Conservation (phyloP, 2,329 filamentous ascomycete species). For the Clonostachys chloroleuca region DNA sequence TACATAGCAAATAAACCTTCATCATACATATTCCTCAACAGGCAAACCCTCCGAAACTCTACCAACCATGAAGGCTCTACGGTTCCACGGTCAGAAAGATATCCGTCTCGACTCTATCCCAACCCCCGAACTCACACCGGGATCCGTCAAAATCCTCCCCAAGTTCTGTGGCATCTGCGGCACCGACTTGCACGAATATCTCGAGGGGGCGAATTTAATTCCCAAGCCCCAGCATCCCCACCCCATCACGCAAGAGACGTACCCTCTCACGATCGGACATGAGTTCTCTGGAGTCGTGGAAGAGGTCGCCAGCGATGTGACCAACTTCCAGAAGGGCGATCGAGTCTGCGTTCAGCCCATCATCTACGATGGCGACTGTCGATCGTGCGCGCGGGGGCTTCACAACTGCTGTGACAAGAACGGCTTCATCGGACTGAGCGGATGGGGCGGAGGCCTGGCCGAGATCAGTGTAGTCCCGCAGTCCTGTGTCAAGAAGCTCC, state of each 20-base stretch:
- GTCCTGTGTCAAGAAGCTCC: conserved; percentile 41
- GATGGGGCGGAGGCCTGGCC: conserved; percentile 49
- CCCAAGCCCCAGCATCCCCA: conserved; percentile 45
- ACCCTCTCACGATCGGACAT: conserved; percentile 60
- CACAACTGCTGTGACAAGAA: conserved; percentile 53
- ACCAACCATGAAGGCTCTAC: conserved; percentile 42
- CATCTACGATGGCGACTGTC: conserved; percentile 51
- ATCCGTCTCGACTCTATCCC: conserved; percentile 48
- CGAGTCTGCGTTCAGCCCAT: conserved; percentile 58
- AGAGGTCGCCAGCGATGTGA: conserved; percentile 49
- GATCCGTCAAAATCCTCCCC: conserved; percentile 38
- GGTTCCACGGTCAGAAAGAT: conserved; percentile 51
- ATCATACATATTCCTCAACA: too few species aligned
- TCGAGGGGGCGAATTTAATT: conserved; percentile 23
- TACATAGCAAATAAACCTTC: too few species aligned
- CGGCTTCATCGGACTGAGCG: conserved; percentile 22
- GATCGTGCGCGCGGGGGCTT: conserved; percentile 44
- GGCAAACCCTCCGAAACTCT: too few species aligned
- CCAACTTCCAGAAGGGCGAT: conserved; percentile 45
- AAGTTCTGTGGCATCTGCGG: conserved; percentile 46
- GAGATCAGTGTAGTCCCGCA: conserved; percentile 48
- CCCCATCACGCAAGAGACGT: conserved; percentile 48
- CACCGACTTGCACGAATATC: conserved; percentile 23
- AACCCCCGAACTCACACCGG: conserved; percentile 37
- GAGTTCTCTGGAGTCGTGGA: conserved; percentile 59